Evolutionary conservation across 768 basidiomycete genomes (phyloP), one percentile per base, ranked within the genome.

Genomic region (Amanita rimosa): DNA sequence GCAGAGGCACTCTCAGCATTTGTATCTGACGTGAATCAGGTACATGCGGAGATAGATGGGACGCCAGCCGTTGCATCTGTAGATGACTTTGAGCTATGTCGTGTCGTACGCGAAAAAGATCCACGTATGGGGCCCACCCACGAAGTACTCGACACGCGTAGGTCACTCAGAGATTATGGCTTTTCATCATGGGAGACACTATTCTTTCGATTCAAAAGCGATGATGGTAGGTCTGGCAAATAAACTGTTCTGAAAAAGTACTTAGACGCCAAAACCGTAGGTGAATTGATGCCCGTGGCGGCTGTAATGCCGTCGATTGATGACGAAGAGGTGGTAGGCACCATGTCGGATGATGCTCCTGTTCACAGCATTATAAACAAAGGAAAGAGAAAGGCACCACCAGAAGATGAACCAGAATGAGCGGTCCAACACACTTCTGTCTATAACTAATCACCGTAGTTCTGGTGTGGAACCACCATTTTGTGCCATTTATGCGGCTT

Each of bases 41-140:
- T 52, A 38, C 35, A 49, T 29, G 55, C 59, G 43, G 54, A 56
- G 26, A 59, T 61, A 21, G 66, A 64, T 45, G 59, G 54, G 6
- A 43, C 76, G 2, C 76, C 75, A 0, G 53, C 55, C 3, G 45
- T 76, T 9, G 35, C 50, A 13, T 61, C 60, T 26, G 57, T 54
- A 1, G 61, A 68, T 14, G 79, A 82, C 52, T 86, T 89, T 56
- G 83, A 86, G 58, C 61, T 88, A 29, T 83, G 79, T 52, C 71
- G 70, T 14, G 70, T 66, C 6, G 56, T 70, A 36, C 76, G 71
- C 52, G 76, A 77, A 49, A 73, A 71, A 60, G 78, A 76, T 68
- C 75, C 49, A 9, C 24, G 43, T 1, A 37, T 37, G 34, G 43
- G 22, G 13, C 42, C 26, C 8, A 13, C 24, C 13, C 86, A 79